Evolutionary conservation across 805 yeast genomes (phyloP).

Genomic region (Kuraishia cidri): DNA sequence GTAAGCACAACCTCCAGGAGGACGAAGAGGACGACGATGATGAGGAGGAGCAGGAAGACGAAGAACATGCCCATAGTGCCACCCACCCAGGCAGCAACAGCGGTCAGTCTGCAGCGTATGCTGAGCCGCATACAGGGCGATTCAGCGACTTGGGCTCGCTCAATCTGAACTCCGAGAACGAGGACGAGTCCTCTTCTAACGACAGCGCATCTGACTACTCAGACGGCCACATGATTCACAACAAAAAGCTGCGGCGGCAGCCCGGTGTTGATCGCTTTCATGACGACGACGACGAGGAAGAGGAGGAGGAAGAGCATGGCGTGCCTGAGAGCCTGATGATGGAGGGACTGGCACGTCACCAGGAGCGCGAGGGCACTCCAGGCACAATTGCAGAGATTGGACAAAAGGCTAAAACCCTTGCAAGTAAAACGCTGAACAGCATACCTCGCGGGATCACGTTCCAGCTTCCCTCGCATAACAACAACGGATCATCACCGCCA

Average conservation of each 20-base stretch:
- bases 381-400: not conserved
- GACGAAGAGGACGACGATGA: constrained; percentile 8
- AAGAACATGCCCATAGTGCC: constrained; percentile 6
- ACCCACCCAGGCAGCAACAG: not conserved
- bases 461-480: constrained; percentile 4
- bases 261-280: not conserved
- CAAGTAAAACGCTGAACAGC: constrained; percentile 2
- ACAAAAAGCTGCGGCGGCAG: not conserved
- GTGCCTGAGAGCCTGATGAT: constrained; percentile 4
- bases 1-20: constrained; percentile 5
- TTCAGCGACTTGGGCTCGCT: too few relatives aligned
- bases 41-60: constrained; percentile 4
- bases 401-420: constrained; percentile 1
- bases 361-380: not conserved
- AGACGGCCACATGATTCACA: not conserved
- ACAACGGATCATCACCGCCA: not conserved
- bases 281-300: constrained; percentile 1
- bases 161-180: not conserved
- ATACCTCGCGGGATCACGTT: constrained; percentile 4
- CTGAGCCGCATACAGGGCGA: not conserved
- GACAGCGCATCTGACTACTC: constrained; percentile 1
- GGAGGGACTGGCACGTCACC: not conserved
- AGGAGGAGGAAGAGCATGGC: constrained; percentile 1
- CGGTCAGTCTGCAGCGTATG: not conserved
- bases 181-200: not conserved